Percentiles rank a stretch among this genome's conserved stretches.
Conservation (phyloP, 129 eudicot species). For the Tanacetum coccineum region DNA sequence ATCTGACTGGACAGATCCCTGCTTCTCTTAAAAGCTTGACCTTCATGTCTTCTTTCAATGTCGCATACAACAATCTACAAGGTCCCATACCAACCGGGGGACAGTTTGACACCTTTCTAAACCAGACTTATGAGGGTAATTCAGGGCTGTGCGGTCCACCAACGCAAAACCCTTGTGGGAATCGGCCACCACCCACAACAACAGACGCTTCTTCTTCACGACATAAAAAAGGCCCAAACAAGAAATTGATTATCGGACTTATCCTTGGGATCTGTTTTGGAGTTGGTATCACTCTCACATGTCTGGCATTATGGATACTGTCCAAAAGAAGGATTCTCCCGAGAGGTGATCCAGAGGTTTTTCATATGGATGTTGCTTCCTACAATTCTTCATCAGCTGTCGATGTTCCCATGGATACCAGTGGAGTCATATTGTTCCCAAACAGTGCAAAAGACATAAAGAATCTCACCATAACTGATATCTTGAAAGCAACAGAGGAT, state of each 20-base stretch:
- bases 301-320: conserved; percentile 56
- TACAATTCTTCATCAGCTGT: conserved; percentile 53
- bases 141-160: conserved; percentile 55
- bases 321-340: conserved; percentile 65
- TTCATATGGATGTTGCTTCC: conserved; percentile 43
- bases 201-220: conserved; percentile 12
- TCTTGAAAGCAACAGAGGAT: conserved; percentile 75
- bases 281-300: conserved; percentile 42
- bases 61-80: conserved; percentile 54
- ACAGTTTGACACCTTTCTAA: conserved; percentile 63
- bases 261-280: conserved; percentile 60
- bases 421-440: conserved; percentile 59
- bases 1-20: conserved; percentile 63
- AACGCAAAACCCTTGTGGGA: conserved; percentile 39
- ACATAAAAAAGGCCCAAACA: conserved; percentile 40
- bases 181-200: conserved; percentile 11
- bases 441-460: conserved; percentile 49
- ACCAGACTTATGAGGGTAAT: conserved; percentile 48
- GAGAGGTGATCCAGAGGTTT: conserved; percentile 53
- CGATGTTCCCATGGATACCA: conserved; percentile 52
- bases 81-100: conserved; percentile 71
- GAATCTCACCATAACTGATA: conserved; percentile 55
- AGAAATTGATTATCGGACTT: conserved; percentile 52
- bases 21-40: conserved; percentile 48
- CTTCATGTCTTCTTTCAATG: conserved; percentile 60